phyloP scores from a whole-genome alignment of 1,284 basidiomycete species.

The Thecaphora thlaspeos region DNA sequence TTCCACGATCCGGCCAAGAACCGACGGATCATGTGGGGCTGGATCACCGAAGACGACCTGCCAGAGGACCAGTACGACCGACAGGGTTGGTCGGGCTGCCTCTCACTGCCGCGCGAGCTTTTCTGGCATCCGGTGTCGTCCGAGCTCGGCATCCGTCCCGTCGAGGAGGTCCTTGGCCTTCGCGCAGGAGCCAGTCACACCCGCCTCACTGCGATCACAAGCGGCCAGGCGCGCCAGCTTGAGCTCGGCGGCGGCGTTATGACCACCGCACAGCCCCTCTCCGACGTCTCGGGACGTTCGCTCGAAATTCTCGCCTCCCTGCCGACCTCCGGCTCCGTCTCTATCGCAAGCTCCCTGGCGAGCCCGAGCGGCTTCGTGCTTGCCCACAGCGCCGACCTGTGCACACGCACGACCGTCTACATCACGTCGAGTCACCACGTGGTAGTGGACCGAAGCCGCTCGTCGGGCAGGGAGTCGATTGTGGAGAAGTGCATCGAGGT shows the following conservation, averaged over 20 bases:
- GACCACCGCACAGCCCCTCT: background rate
- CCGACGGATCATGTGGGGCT: slow-evolving; percentile 43
- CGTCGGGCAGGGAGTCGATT: slow-evolving; percentile 11
- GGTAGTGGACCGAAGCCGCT: slow-evolving; percentile 24
- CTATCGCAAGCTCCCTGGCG: too few species aligned
- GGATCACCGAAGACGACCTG: slow-evolving; percentile 46
- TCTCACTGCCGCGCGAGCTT: slow-evolving; percentile 38
- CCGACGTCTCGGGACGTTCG: slow-evolving; percentile 9
- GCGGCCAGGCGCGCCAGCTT: background rate
- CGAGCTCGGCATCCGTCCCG: slow-evolving; percentile 25
- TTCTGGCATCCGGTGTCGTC: slow-evolving; percentile 21
- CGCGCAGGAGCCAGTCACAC: slow-evolving; percentile 12
- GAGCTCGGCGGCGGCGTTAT: background rate
- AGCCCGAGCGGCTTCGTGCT: slow-evolving; percentile 21
- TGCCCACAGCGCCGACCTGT: slow-evolving; percentile 21
- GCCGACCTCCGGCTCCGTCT: background rate
- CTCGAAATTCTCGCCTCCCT: slow-evolving; percentile 23
- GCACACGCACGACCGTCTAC: slow-evolving; percentile 20
- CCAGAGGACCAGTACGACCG: slow-evolving; percentile 27
- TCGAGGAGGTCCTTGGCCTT: slow-evolving; percentile 19
- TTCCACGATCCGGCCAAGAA: slow-evolving; percentile 25
- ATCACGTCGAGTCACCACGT: slow-evolving; percentile 7
- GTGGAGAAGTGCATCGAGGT: slow-evolving; percentile 17
- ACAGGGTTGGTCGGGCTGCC: slow-evolving; percentile 41
- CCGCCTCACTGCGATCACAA: background rate